These are phyloP conservation scores for Mallotus japonicus DNA, from an alignment of 441 rosid species.

Conservation along the genomic window DNA sequence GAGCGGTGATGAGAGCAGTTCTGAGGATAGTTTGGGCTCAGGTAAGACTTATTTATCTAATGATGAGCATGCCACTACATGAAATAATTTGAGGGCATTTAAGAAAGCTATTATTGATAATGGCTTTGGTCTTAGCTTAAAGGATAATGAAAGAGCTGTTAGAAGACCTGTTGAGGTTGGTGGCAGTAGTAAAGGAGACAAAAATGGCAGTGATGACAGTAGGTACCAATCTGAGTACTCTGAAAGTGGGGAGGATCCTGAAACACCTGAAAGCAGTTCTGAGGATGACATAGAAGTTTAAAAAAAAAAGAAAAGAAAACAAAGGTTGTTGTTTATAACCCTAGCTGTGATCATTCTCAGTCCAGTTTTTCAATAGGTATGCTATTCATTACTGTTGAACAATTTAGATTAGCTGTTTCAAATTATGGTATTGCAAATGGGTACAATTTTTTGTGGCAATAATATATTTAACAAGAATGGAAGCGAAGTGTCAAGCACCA, in stretches of 20 bases:
- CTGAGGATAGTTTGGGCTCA: too few relatives aligned
- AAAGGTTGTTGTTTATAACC: too few relatives aligned
- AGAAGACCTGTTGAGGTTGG: too few relatives aligned
- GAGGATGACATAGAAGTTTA: background rate
- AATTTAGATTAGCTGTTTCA: background rate
- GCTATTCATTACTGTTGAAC: background rate
- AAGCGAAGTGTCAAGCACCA: background rate
- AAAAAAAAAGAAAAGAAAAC: background rate
- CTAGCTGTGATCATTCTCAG: background rate
- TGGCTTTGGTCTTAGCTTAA: too few relatives aligned
- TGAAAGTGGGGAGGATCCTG: background rate
- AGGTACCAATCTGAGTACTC: too few relatives aligned
- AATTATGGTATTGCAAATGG: background rate
- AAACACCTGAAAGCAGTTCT: background rate
- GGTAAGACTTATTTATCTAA: background rate
- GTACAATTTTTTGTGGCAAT: background rate
- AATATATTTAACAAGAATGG: background rate
- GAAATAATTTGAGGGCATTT: background rate
- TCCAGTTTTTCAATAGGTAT: background rate
- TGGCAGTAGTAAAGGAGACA: too few relatives aligned
- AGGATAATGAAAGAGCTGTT: too few relatives aligned
- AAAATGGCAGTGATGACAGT: too few relatives aligned
- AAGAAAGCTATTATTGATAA: too few relatives aligned
- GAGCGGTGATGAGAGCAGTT: too few relatives aligned
- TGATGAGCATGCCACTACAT: background rate